Evolutionary conservation across 371 early-diverging fungal genomes (phyloP).

Genomic region (Mucor velutinosus): DNA sequence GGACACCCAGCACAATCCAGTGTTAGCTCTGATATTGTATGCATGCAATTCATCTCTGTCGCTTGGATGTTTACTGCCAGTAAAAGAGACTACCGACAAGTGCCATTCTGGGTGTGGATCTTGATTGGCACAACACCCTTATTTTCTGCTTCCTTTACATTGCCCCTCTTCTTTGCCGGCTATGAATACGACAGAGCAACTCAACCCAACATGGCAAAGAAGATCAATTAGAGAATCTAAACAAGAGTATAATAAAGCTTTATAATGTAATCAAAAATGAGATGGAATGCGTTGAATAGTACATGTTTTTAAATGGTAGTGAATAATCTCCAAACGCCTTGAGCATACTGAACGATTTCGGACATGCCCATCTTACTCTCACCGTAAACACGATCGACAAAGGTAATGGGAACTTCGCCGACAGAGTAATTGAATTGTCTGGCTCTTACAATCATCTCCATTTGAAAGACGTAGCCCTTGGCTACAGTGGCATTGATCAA

Average conservation of each 20-base stretch:
- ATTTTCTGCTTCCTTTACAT: conserved; percentile 48
- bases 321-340: conserved; percentile 88
- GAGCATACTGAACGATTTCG: conserved; percentile 92
- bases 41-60: conserved; percentile 29
- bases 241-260: not conserved
- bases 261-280: not conserved
- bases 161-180: conserved; percentile 51
- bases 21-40: conserved; percentile 41
- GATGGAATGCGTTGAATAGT: not conserved
- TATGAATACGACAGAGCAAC: conserved; percentile 28
- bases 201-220: not conserved
- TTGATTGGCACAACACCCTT: conserved; percentile 36
- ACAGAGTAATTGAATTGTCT: conserved; percentile 84
- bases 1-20: conserved; percentile 45
- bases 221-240: not conserved
- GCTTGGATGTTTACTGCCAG: conserved; percentile 36
- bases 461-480: conserved; percentile 99
- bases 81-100: not conserved
- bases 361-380: conserved; percentile 94
- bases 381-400: conserved; percentile 97
- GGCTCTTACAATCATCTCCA: conserved; percentile 99
- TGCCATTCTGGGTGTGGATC: conserved; percentile 8
- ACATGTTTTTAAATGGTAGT: conserved; percentile 55
- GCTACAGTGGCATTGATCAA: conserved; percentile 88
- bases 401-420: conserved; percentile 96